Evolutionary conservation across 768 basidiomycete genomes (phyloP), one percentile per base, ranked within the genome.

Genomic region (Xerocomellus intermedius): DNA sequence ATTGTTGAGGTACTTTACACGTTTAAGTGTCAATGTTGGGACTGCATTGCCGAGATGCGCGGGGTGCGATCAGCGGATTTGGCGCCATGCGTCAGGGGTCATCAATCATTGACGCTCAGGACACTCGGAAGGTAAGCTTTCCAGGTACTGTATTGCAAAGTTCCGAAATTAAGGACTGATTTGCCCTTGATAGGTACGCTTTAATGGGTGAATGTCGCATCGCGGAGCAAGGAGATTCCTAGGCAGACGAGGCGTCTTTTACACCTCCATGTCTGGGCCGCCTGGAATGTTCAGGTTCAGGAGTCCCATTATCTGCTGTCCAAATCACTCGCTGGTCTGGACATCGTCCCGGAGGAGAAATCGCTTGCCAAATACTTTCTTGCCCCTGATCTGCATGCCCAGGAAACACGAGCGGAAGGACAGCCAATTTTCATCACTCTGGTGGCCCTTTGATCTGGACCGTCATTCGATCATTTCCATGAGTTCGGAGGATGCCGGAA

Each of bases 391-490:
- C 44, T 33, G 9, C 50, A 10, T 22, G 8, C 24, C 6, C 14
- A 19, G 5, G 36, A 17, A 35, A 32, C 10, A 13, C 33, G 21
- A 14, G 24, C 24, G n/a, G n/a, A 36, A n/a, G 8, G 38, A 26
- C 8, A 17, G 12, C 7, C 36, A 36, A 5, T 24, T 24, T 24
- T 24, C 48, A 22, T 43, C 33, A 16, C 35, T 6, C 30, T 48
- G 26, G 21, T 21, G 21, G 8, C 22, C n/a, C 2, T 41, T 24
- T 37, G 32, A 58, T 50, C 35, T 50, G 33, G 47, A 42, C 22
- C 48, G 24, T 19, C 3, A 22, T 45, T 22, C 22, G 14, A 3
- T 57, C 54, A 62, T 57, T 43, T 50, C 50, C 54, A 38, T 12
- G 43, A n/a, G 36, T 33, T 46, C 38, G 46, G 59, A 49, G 16